Evolutionary conservation across 345 rosid species (phyloP).

Genomic region (Corchorus olitorius): DNA sequence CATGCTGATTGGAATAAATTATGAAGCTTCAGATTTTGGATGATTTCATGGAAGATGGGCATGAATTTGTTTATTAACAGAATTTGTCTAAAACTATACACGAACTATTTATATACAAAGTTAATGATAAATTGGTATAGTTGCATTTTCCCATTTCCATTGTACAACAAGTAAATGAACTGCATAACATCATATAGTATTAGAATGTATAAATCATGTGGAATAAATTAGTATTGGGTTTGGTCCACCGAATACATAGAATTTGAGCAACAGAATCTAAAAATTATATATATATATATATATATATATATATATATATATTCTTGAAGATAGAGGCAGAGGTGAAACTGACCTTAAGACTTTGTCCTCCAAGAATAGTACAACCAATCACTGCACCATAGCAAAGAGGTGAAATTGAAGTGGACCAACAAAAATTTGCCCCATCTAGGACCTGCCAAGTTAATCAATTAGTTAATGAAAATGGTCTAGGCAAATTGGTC

Average conservation of each 20-base stretch:
- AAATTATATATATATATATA: no score
- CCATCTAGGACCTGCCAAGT: constrained; percentile 54
- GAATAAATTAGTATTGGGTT: neutral
- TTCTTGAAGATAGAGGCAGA: neutral
- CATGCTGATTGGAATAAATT: no score
- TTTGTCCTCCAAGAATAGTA: constrained; percentile 54
- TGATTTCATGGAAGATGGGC: no score
- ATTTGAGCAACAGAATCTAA: no score
- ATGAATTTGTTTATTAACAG: no score
- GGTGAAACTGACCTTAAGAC: constrained; percentile 47
- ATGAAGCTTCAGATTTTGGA: no score
- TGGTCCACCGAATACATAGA: no score
- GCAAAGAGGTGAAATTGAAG: constrained; percentile 55
- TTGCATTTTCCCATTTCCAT: constrained; percentile 44
- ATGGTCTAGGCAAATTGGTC: neutral
- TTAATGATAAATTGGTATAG: constrained; percentile 55
- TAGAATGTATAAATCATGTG: neutral
- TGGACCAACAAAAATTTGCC: constrained; percentile 55
- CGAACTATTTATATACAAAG: no score
- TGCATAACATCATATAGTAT: constrained; percentile 23
- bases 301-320: no score
- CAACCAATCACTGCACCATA: constrained; percentile 52
- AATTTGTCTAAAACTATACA: no score
- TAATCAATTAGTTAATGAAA: neutral
- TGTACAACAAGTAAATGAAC: constrained; percentile 51